Conservation (phyloP, 1,284 basidiomycete genomes). For the Agaricales sp. region DNA sequence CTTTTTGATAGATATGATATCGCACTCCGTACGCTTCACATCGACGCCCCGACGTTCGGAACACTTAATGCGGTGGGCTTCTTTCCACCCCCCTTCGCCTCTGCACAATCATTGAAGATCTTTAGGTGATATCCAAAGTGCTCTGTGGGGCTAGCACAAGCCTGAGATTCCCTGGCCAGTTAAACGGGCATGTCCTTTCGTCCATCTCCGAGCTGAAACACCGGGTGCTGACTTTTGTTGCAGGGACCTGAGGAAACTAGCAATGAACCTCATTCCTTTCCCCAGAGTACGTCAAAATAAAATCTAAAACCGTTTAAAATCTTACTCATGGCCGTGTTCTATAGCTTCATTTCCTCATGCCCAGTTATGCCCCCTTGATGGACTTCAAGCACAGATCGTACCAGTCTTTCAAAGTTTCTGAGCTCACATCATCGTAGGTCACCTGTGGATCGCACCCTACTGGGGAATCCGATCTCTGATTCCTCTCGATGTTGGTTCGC, state of each 20-base stretch:
- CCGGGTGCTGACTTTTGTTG: conserved; percentile 2
- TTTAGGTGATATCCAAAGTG: conserved; percentile 67
- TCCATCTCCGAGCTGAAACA: no score
- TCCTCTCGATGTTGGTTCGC: conserved; percentile 6
- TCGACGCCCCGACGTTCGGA: conserved; percentile 59
- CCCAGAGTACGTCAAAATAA: conserved; percentile 59
- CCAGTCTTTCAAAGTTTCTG: conserved; percentile 50
- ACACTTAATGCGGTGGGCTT: conserved; percentile 69
- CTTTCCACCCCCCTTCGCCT: conserved; percentile 11
- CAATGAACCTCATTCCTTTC: conserved; percentile 90
- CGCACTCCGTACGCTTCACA: conserved; percentile 65
- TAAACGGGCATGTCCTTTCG: conserved; percentile 57
- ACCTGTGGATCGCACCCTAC: background rate
- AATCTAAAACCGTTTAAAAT: conserved; percentile 1
- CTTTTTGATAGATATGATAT: conserved; percentile 62
- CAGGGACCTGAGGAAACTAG: conserved; percentile 88
- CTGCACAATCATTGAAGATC: conserved; percentile 5
- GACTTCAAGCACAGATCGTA: conserved; percentile 56
- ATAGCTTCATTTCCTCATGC: conserved; percentile 85
- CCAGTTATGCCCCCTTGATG: conserved; percentile 78
- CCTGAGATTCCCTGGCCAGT: conserved; percentile 88
- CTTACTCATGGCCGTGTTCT: background rate
- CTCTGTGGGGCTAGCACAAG: conserved; percentile 90
- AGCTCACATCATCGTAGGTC: conserved; percentile 58
- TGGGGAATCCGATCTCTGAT: no score